phyloP scores from a whole-genome alignment of 306 rosid species.

The Clitoria ternatea region DNA sequence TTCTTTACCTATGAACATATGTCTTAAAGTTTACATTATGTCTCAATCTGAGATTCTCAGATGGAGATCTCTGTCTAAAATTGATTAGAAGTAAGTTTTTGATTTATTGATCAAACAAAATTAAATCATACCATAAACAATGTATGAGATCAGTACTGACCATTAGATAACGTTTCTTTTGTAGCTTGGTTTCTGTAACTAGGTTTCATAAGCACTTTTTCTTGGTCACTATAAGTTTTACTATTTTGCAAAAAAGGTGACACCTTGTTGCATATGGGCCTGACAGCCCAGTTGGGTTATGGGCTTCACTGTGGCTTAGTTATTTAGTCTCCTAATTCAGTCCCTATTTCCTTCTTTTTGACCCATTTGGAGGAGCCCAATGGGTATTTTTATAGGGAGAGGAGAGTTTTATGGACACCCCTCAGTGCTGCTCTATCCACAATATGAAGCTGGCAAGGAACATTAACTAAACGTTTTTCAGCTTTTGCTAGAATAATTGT shows the following conservation, averaged over 20 bases:
- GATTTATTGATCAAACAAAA: no score
- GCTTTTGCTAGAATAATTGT: conserved; percentile 36
- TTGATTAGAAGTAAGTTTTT: no score
- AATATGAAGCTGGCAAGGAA: conserved; percentile 28
- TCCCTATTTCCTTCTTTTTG: conserved; percentile 31
- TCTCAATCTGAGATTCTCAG: no score
- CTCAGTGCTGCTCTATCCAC: conserved; percentile 37
- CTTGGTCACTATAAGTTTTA: no score
- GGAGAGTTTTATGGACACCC: conserved; percentile 34
- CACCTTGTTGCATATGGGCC: not conserved
- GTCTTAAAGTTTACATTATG: not conserved
- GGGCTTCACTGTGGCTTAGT: conserved; percentile 27
- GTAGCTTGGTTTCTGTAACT: no score
- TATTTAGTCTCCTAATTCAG: conserved; percentile 24
- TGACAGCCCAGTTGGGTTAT: conserved; percentile 30
- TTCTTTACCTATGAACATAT: not conserved
- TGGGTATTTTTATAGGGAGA: conserved; percentile 39
- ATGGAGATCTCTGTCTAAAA: no score
- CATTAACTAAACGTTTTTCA: conserved; percentile 6
- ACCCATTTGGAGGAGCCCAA: conserved; percentile 36
- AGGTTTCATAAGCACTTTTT: no score
- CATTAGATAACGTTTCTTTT: no score
- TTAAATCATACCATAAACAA: no score
- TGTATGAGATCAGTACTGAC: no score
- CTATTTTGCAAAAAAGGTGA: not conserved